Evolutionary conservation across 176 grass and related monocot species (phyloP).

Genomic region (Aechmea fasciata): DNA sequence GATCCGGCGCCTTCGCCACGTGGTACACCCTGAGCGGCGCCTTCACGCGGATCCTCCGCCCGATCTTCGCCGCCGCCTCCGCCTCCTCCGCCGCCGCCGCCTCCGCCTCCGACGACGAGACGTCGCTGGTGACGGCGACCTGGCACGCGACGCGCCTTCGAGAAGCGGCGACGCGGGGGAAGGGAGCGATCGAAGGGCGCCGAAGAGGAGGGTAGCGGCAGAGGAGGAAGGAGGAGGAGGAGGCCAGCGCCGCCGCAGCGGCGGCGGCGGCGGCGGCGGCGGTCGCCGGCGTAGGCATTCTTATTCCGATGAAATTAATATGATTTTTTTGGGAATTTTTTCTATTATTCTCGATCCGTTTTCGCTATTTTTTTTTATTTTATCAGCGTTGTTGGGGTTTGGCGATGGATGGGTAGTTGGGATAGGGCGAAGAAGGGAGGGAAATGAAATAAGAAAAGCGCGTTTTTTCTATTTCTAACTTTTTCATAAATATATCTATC

Average conservation of each 20-base stretch:
- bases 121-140: slow-evolving; percentile 42
- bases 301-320: background rate
- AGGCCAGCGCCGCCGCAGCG: slow-evolving; percentile 5
- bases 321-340: background rate
- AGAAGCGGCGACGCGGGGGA: slow-evolving; percentile 10
- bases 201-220: slow-evolving; percentile 5
- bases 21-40: slow-evolving; percentile 67
- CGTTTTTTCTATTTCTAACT: slow-evolving; percentile 23
- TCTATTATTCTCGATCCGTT: background rate
- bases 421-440: background rate
- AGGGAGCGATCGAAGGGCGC: slow-evolving; percentile 8
- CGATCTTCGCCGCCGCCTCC: slow-evolving; percentile 44
- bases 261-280: slow-evolving; percentile 11
- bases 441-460: slow-evolving; percentile 5
- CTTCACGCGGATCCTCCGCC: slow-evolving; percentile 61
- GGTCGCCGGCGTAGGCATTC: slow-evolving; percentile 29
- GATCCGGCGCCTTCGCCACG: slow-evolving; percentile 62
- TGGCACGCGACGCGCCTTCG: slow-evolving; percentile 31
- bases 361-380: background rate
- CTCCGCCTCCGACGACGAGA: slow-evolving; percentile 23
- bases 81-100: slow-evolving; percentile 45
- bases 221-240: slow-evolving; percentile 15
- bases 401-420: background rate
- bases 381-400: background rate
- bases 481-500: too few relatives aligned